A percentile compares a stretch with the other conserved stretches of the same genome.
Conservation (phyloP, 1,284 basidiomycete species). For the Puccinia brachypodii region DNA sequence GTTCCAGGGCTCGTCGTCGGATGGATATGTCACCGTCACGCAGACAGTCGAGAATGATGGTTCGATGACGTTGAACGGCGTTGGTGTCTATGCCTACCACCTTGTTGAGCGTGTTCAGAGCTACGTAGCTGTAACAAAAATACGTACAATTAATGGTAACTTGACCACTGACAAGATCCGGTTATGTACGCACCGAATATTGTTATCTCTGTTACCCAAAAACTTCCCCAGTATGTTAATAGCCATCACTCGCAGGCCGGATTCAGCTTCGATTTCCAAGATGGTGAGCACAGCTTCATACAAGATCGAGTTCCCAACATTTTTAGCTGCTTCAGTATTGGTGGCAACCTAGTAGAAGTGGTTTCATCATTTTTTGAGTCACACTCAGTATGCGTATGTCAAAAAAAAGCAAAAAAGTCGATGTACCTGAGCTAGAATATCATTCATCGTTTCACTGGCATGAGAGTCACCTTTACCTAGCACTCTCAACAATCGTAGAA, state of each 20-base stretch:
- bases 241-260: constrained; percentile 94
- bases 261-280: constrained; percentile 97
- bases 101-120: constrained; percentile 97
- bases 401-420: constrained; percentile 46
- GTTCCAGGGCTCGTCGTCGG: constrained; percentile 88
- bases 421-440: constrained; percentile 85
- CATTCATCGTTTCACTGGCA: constrained; percentile 96
- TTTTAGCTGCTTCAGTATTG: constrained; percentile 96
- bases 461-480: constrained; percentile 80
- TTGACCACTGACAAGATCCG: neutral
- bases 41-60: constrained; percentile 96
- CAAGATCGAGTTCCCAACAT: constrained; percentile 95
- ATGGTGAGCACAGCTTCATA: constrained; percentile 98
- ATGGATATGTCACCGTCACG: constrained; percentile 99
- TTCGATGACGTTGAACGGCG: constrained; percentile 95
- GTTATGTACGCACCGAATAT: constrained; percentile 74
- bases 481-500: constrained; percentile 85
- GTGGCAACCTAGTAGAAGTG: constrained; percentile 74
- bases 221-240: constrained; percentile 99
- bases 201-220: constrained; percentile 96
- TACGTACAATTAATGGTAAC: constrained; percentile 37
- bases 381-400: no score
- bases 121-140: constrained; percentile 75
- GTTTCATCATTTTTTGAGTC: neutral
- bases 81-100: constrained; percentile 98